Conservation (phyloP, 2,329 filamentous ascomycete genomes). For the Paraconiothyrium sp. region DNA sequence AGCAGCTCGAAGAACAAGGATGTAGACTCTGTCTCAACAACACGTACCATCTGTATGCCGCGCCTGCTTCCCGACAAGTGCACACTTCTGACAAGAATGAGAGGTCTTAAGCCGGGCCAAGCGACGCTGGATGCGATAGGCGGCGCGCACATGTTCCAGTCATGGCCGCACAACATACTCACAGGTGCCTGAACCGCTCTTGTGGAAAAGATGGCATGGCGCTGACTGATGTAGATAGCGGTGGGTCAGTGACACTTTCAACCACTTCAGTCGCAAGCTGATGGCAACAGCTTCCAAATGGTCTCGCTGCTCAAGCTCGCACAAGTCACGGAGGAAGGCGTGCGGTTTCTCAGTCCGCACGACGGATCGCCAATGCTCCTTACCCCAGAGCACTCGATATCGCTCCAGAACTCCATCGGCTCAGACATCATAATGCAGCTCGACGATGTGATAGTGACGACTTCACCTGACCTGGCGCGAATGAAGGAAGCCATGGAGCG, state of each 20-base stretch:
- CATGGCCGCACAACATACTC: constrained; percentile 94
- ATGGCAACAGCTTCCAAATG: constrained; percentile 86
- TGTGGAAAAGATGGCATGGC: constrained; percentile 1
- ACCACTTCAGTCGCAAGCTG: constrained; percentile 18
- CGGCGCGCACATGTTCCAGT: constrained; percentile 92
- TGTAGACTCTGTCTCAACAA: constrained; percentile 96
- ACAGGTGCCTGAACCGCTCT: constrained; percentile 62
- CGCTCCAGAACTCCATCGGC: constrained; percentile 94
- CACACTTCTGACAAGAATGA: constrained; percentile 37
- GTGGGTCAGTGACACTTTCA: constrained; percentile 51
- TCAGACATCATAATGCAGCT: constrained; percentile 99
- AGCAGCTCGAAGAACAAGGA: constrained; percentile 87
- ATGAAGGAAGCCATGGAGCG: constrained; percentile 96
- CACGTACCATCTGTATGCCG: constrained; percentile 81
- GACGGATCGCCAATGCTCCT: constrained; percentile 96
- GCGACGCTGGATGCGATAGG: constrained; percentile 86
- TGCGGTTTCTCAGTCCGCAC: constrained; percentile 94
- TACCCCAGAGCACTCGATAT: constrained; percentile 96
- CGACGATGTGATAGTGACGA: constrained; percentile 96
- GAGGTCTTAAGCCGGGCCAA: constrained; percentile 91
- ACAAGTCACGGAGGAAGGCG: constrained; percentile 93
- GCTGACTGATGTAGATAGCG: constrained; percentile 54
- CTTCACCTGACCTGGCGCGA: constrained; percentile 84
- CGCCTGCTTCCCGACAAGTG: not conserved
- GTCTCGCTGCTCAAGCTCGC: constrained; percentile 94